Evolutionary conservation across 2,329 filamentous ascomycete genomes (phyloP), one percentile per base, ranked within the genome.

Genomic region (Sphaerulina vaccinii): DNA sequence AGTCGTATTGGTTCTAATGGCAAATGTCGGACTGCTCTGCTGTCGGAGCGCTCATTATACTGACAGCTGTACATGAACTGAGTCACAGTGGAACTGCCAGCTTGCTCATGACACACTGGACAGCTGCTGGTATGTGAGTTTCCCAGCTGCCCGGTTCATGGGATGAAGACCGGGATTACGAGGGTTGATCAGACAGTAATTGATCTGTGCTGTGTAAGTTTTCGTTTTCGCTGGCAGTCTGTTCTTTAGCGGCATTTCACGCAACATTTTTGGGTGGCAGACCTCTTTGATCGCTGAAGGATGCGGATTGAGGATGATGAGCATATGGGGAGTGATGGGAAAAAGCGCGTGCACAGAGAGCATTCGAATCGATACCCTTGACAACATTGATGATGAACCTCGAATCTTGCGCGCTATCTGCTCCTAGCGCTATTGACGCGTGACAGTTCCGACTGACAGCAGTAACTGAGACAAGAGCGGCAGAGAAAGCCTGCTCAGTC

Each of bases 1-100:
- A 86, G 69, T 72, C 70, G 57, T 78, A 77, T 68, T 74, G 67
- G 69, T 76, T 79, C 60, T 78, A 59, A 68, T 39, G 16, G n/a
- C 27, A 32, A 10, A 10, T 32, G 5, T 10, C 11, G 27, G 27
- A 10, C n/a, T 32, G 27, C 27, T 32, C 3, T 32, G n/a, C 9
- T 10, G n/a, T 32, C n/a, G 8, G n/a, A 3, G 27, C 27, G 27
- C 27, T 32, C 24, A 29, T 8, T 4, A 29, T 11, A 29, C 24
- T n/a, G n/a, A n/a, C n/a, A n/a, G n/a, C n/a, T n/a, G n/a, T n/a
- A n/a, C n/a, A n/a, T n/a, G n/a, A n/a, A n/a, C n/a, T n/a, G n/a
- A n/a, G n/a, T n/a, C n/a, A n/a, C n/a, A n/a, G n/a, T n/a, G n/a
- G n/a, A n/a, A n/a, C n/a, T n/a, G n/a, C 27, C 27, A 11, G 27